Conservation (phyloP, 495 filamentous ascomycete species). For the Xylaria castorea region DNA sequence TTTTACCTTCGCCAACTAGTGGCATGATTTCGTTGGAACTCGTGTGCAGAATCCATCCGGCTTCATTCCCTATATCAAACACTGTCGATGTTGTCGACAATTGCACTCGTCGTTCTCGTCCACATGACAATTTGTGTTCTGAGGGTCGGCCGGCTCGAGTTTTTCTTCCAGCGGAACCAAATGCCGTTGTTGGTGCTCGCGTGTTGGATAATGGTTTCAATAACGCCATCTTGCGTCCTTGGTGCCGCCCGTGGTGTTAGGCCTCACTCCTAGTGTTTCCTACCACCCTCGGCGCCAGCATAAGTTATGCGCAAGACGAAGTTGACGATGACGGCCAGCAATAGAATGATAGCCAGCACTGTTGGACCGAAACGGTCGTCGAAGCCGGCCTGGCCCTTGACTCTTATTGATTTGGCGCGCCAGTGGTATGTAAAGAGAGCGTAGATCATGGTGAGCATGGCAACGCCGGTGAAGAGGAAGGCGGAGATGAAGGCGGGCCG, state of each 20-base stretch:
- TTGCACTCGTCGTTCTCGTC: not conserved
- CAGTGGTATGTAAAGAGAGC: slow-evolving; percentile 95
- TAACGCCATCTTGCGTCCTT: not conserved
- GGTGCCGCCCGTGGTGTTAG: not conserved
- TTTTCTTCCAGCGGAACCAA: not conserved
- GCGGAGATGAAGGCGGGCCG: slow-evolving; percentile 89
- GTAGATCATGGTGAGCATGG: slow-evolving; percentile 95
- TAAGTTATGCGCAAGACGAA: slow-evolving; percentile 84
- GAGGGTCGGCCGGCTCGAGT: not conserved
- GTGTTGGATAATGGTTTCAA: not conserved
- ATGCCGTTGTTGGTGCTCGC: not conserved
- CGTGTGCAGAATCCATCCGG: not conserved
- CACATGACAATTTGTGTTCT: not conserved
- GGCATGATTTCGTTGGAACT: not conserved
- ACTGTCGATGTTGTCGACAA: slow-evolving; percentile 5
- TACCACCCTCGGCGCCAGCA: slow-evolving; percentile 42
- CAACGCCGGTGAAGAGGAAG: slow-evolving; percentile 90
- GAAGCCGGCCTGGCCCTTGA: slow-evolving; percentile 91
- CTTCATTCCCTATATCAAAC: not conserved
- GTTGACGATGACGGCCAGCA: slow-evolving; percentile 90
- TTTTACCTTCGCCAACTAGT: not conserved
- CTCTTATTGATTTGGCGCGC: slow-evolving; percentile 90
- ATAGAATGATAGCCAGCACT: slow-evolving; percentile 80
- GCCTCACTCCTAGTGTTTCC: slow-evolving; percentile 38
- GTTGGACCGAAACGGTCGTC: slow-evolving; percentile 95